These are phyloP conservation scores for Nicotiana tomentosiformis DNA, from an alignment of 257 asterid genomes.

Conservation along the genomic window DNA sequence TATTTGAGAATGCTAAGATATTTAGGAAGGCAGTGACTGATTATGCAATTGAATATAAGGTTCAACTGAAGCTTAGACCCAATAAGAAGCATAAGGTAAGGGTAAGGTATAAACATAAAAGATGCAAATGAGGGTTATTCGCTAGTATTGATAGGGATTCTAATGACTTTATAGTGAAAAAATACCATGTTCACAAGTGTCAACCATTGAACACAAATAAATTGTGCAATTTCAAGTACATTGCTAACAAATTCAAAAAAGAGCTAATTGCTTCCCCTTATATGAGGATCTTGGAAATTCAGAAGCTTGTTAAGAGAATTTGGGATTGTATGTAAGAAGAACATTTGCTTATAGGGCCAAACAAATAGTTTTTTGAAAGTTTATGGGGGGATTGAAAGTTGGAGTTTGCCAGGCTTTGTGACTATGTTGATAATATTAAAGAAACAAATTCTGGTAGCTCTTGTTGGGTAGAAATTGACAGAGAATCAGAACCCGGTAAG, in stretches of 20 bases:
- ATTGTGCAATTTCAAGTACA: not conserved
- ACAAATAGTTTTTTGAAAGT: not conserved
- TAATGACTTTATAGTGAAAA: not conserved
- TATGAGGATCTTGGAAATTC: not conserved
- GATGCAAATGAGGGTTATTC: not conserved
- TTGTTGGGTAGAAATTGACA: not conserved
- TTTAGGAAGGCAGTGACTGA: not conserved
- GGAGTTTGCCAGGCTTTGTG: not conserved
- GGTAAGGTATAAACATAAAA: not conserved
- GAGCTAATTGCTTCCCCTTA: not conserved
- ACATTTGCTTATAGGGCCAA: not conserved
- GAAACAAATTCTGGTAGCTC: not conserved
- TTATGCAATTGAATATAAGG: not conserved
- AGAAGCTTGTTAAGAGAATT: too few relatives aligned
- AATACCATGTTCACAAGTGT: not conserved
- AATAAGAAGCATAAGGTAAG: not conserved
- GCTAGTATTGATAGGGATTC: not conserved
- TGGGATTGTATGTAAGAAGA: not conserved
- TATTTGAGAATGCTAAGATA: too few relatives aligned
- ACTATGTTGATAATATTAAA: not conserved
- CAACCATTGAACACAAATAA: not conserved
- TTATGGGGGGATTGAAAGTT: not conserved
- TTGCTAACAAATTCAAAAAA: not conserved
- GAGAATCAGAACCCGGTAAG: too few relatives aligned
- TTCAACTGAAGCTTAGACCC: not conserved